A percentile compares a stretch with the other conserved stretches of the same genome.
phyloP scores from a whole-genome alignment of 2,329 filamentous ascomycete genomes.

The Capronia epimyces region DNA sequence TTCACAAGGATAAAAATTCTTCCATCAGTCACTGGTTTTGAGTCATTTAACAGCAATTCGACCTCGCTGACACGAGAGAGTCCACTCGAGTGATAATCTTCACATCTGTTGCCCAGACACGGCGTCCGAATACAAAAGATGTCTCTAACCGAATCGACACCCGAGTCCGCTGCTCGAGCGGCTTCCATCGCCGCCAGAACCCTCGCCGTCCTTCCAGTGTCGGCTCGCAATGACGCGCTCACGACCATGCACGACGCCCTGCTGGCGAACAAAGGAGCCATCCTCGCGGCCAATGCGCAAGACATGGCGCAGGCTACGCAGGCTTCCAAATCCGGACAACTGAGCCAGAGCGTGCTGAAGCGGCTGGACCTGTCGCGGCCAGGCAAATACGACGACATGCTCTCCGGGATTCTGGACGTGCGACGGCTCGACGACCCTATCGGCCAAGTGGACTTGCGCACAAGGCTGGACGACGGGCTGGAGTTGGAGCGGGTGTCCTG shows the following conservation, averaged over 20 bases:
- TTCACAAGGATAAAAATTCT: too few species aligned
- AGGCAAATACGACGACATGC: conserved; percentile 97
- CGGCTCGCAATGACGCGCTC: conserved; percentile 76
- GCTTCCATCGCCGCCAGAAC: conserved; percentile 77
- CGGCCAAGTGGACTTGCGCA: conserved; percentile 76
- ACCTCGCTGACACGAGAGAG: too few species aligned
- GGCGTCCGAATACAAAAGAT: too few species aligned
- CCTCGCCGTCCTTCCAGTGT: conserved; percentile 70
- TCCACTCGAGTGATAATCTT: too few species aligned
- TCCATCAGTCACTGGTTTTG: too few species aligned
- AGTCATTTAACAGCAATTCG: too few species aligned
- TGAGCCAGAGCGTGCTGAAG: conserved; percentile 79
- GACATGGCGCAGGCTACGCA: conserved; percentile 71
- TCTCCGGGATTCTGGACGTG: conserved; percentile 89
- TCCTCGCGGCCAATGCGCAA: conserved; percentile 78
- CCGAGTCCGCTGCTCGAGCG: conserved; percentile 67
- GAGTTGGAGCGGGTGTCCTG: conserved; percentile 82
- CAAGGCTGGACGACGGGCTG: conserved; percentile 78
- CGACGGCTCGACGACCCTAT: conserved; percentile 83
- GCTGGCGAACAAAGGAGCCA: conserved; percentile 60
- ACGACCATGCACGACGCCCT: conserved; percentile 78
- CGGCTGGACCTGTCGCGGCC: conserved; percentile 77
- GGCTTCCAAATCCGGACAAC: conserved; percentile 66
- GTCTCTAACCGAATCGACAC: conserved; percentile 83
- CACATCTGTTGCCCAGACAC: too few species aligned